Evolutionary conservation across 495 filamentous ascomycete species (phyloP), one percentile per base, ranked within the genome.

Genomic region (Pyronema domesticum): DNA sequence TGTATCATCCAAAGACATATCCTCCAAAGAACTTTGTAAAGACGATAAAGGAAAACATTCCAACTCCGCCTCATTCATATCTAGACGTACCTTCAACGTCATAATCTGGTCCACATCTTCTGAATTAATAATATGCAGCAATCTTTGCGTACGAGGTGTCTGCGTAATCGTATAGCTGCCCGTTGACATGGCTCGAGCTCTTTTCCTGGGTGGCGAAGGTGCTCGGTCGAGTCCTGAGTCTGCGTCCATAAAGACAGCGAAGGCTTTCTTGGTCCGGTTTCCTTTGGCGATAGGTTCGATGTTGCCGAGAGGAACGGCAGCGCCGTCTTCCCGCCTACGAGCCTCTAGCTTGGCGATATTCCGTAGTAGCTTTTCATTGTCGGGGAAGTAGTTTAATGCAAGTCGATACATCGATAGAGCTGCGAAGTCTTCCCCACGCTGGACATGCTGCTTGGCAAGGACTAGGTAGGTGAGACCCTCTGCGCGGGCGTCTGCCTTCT

Each of bases 381-480:
- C 78, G 0, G 89, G 91, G 62, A 98, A 98, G 65, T 79, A 88
- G 0, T 83, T 80, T 34, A 85, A 68, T 1, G 91, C 91, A 37
- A 86, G 70, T 64, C 86, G 80, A 58, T 93, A 95, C 80, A 93
- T 88, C 60, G 74, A 81, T 59, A 98, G 66, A 0, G 89, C 87
- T 19, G 78, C 84, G 3, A 70, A 69, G 45, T 89, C 78, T 56
- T 95, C 85, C 0, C 86, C 86, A 0, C 81, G 73, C 23, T 81
- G 83, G 56, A 85, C 84, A 58, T 94, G 86, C 61, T 95, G 87
- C 58, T 91, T 86, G 0, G 87, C 91, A 77, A 94, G 89, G 13
- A 95, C 73, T 51, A 95, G 67, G 58, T 82, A 86, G 0, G 83
- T 85, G 14, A 95, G 65, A 0, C 89, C 89, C 56, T 95, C 83